Evolutionary conservation across 108 stramenopile genomes (phyloP).

Genomic region (Cyclotella choctawhatcheeana): DNA sequence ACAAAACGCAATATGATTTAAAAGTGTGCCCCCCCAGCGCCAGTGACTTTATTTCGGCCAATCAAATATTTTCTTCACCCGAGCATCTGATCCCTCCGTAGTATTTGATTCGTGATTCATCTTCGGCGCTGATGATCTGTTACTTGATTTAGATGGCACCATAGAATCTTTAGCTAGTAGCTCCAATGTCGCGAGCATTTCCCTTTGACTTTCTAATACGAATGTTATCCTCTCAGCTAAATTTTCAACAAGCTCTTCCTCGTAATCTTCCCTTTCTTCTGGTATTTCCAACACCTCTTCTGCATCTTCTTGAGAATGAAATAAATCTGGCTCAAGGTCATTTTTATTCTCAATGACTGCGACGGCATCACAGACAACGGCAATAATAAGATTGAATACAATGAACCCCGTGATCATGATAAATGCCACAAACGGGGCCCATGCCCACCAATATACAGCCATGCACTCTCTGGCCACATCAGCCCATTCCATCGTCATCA

Average conservation of each 20-base stretch:
- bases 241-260: slow-evolving; percentile 26
- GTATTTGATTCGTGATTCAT: neutral
- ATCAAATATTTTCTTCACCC: slow-evolving; percentile 3
- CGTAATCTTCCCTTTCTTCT: neutral
- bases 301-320: neutral
- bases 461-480: slow-evolving; percentile 36
- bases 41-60: slow-evolving; percentile 1
- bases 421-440: slow-evolving; percentile 36
- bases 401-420: slow-evolving; percentile 44
- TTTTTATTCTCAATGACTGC: slow-evolving; percentile 28
- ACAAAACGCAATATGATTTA: no score
- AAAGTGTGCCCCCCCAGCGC: neutral
- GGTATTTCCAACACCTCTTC: neutral
- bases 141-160: neutral
- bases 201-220: slow-evolving; percentile 26
- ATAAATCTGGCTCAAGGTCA: slow-evolving; percentile 5
- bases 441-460: slow-evolving; percentile 34
- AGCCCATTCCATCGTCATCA: slow-evolving; percentile 52
- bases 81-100: slow-evolving; percentile 1
- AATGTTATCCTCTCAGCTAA: slow-evolving; percentile 18
- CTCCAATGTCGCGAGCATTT: slow-evolving; percentile 24
- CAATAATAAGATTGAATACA: slow-evolving; percentile 44
- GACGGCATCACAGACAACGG: slow-evolving; percentile 46
- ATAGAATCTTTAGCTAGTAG: slow-evolving; percentile 15
- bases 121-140: neutral